Base-by-base conservation (phyloP, 345 rosid species). In the Lepidium aucheri region DNA sequence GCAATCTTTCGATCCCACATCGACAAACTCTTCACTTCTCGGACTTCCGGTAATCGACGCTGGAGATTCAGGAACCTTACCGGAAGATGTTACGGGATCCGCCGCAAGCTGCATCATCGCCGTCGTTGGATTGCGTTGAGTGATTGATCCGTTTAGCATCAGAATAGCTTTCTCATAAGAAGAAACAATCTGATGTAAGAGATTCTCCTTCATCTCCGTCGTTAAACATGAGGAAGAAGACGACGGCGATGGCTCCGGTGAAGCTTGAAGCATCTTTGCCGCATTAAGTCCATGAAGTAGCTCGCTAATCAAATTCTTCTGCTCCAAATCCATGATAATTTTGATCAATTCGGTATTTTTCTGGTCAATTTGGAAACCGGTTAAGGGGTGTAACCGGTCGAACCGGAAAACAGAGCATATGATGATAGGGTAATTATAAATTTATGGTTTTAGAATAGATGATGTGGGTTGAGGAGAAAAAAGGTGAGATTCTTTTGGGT, bases 101-200 rank as follows among this genome's bases (percentile, higher is more conserved):
- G 7, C 53, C 6, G 56, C 68, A 13, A 40, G 9, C 8, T 59
- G 44, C 32, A 38, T 15, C 24, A 9, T 41, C 20, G 47, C 66
- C 6, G n/a, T 32, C 28, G 35, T 51, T 33, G 39, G 85, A 26
- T 65, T 63, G 34, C 73, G 49, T 47, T 70, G 76, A 26, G 41
- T 55, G 49, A 10, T 42, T 22, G 73, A 35, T 46, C 69, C 69
- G 12, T 78, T 79, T 36, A 85, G 60, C 67, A 87, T 71, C 57
- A 68, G 13, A 41, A 91, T 84, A 60, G 94, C 82, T 56, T 80
- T 91, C 33, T 89, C 89, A 33, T 67, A 89, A 4, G 98, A 86
- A 68, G 78, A 62, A 46, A 85, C 38, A 9, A 86, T 81, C 76
- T 74, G 61, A 40, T 73, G 85, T 22, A 82, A 60, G 52, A 88